Conservation (phyloP, 495 filamentous ascomycete genomes). For the Penicillium bialowiezense region DNA sequence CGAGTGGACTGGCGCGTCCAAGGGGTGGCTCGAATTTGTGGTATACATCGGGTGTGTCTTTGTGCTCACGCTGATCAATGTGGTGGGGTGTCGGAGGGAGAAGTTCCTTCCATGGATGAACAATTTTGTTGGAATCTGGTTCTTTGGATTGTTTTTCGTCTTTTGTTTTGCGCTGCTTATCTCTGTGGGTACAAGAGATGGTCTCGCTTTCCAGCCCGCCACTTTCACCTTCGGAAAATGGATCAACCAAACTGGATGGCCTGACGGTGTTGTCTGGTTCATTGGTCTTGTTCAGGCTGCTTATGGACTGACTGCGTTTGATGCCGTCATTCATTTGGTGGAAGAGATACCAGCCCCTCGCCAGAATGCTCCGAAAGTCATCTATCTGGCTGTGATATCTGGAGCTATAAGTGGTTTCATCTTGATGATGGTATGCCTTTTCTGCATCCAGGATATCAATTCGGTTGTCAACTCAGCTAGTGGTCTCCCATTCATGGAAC, state of each 20-base stretch:
- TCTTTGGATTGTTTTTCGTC: slow-evolving; percentile 40
- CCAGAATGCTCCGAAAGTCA: slow-evolving; percentile 37
- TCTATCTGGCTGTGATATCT: slow-evolving; percentile 34
- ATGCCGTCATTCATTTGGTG: slow-evolving; percentile 59
- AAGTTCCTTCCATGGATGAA: slow-evolving; percentile 41
- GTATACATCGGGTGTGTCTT: slow-evolving; percentile 40
- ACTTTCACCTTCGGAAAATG: slow-evolving; percentile 55
- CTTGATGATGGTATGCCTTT: slow-evolving; percentile 72
- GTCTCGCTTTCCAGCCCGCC: slow-evolving; percentile 37
- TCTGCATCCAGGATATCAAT: slow-evolving; percentile 62
- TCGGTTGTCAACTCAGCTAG: slow-evolving; percentile 48
- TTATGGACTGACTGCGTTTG: slow-evolving; percentile 57
- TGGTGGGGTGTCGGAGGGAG: slow-evolving; percentile 40
- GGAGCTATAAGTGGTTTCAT: slow-evolving; percentile 58
- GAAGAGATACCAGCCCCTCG: slow-evolving; percentile 44
- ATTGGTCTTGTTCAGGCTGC: slow-evolving; percentile 58
- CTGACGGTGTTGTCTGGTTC: slow-evolving; percentile 60
- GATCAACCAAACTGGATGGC: slow-evolving; percentile 60
- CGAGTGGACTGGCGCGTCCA: slow-evolving; percentile 33
- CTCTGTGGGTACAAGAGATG: slow-evolving; percentile 33
- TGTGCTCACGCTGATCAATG: slow-evolving; percentile 38
- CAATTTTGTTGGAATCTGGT: slow-evolving; percentile 46
- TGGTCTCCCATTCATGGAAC: slow-evolving; percentile 42
- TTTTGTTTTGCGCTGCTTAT: slow-evolving; percentile 42
- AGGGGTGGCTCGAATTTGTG: slow-evolving; percentile 44